A percentile compares a stretch with the other conserved stretches of the same genome.
These are phyloP conservation scores for Candida ovalis DNA, from an alignment of 805 yeast species.

Conservation along the genomic window DNA sequence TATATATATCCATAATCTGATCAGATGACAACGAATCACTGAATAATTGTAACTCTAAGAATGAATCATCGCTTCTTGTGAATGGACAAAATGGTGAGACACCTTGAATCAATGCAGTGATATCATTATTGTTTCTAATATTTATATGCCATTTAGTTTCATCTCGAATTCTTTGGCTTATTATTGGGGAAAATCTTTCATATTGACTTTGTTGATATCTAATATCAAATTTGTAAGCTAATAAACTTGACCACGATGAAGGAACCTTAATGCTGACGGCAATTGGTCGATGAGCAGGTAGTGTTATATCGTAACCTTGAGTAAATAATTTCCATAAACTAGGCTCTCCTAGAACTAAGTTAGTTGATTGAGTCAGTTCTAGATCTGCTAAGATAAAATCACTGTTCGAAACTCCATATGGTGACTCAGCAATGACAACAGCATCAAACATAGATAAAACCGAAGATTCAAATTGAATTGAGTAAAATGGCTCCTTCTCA, in stretches of 20 bases:
- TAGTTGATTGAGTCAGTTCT: slow-evolving; percentile 23
- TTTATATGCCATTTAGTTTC: slow-evolving; percentile 81
- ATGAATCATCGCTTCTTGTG: slow-evolving; percentile 18
- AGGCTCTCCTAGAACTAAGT: slow-evolving; percentile 27
- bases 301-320: slow-evolving; percentile 36
- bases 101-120: slow-evolving; percentile 50
- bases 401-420: slow-evolving; percentile 10
- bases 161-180: slow-evolving; percentile 61
- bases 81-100: slow-evolving; percentile 53
- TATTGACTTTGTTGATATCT: slow-evolving; percentile 24
- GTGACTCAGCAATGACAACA: slow-evolving; percentile 43
- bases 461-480: slow-evolving; percentile 39
- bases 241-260: slow-evolving; percentile 57
- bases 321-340: slow-evolving; percentile 37
- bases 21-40: slow-evolving; percentile 35
- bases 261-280: slow-evolving; percentile 46
- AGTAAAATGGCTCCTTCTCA: slow-evolving; percentile 42
- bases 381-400: slow-evolving; percentile 39
- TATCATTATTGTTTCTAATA: slow-evolving; percentile 36
- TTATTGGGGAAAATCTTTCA: slow-evolving; percentile 52
- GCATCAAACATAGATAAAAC: slow-evolving; percentile 43
- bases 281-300: slow-evolving; percentile 43
- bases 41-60: slow-evolving; percentile 46
- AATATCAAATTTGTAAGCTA: slow-evolving; percentile 43
- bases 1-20: slow-evolving; percentile 35